phyloP scores from a whole-genome alignment of 192 early-diverging fungal species.

The Backusella sp. region DNA sequence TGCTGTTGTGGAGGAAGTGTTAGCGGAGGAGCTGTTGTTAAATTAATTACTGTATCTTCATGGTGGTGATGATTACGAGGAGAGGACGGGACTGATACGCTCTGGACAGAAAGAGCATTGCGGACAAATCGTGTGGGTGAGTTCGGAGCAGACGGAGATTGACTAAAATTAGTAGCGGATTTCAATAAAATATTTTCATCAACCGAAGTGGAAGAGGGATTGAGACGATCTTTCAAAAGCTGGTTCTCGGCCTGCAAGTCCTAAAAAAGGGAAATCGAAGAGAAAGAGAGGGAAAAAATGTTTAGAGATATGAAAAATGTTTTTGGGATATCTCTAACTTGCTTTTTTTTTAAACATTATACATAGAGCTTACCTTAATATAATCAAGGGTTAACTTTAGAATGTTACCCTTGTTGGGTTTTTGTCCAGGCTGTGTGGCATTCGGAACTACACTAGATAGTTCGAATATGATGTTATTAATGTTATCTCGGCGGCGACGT shows the following conservation, averaged over 20 bases:
- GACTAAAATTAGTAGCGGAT: not conserved
- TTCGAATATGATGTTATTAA: constrained; percentile 71
- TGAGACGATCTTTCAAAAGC: constrained; percentile 9
- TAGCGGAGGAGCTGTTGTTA: not conserved
- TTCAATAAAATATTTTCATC: not conserved
- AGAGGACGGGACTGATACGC: constrained; percentile 12
- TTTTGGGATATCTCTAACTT: too few species aligned
- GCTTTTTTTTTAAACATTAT: not conserved
- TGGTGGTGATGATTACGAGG: not conserved
- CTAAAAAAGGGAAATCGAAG: constrained; percentile 8
- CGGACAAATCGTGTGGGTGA: constrained; percentile 15
- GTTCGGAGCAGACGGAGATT: constrained; percentile 18
- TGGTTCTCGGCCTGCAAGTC: constrained; percentile 18
- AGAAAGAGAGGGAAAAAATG: not conserved
- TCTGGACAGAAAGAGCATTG: not conserved
- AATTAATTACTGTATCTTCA: not conserved
- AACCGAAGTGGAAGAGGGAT: not conserved
- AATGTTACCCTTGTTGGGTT: constrained; percentile 73
- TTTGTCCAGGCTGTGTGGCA: constrained; percentile 53
- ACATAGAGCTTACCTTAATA: constrained; percentile 37
- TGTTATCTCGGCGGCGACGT: constrained; percentile 69
- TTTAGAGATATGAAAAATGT: not conserved
- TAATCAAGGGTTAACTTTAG: constrained; percentile 65
- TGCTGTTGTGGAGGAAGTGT: not conserved
- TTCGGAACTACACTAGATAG: constrained; percentile 64